phyloP scores from a whole-genome alignment of 23 red algal genomes.

The Cyanidioschyzon merolae region DNA sequence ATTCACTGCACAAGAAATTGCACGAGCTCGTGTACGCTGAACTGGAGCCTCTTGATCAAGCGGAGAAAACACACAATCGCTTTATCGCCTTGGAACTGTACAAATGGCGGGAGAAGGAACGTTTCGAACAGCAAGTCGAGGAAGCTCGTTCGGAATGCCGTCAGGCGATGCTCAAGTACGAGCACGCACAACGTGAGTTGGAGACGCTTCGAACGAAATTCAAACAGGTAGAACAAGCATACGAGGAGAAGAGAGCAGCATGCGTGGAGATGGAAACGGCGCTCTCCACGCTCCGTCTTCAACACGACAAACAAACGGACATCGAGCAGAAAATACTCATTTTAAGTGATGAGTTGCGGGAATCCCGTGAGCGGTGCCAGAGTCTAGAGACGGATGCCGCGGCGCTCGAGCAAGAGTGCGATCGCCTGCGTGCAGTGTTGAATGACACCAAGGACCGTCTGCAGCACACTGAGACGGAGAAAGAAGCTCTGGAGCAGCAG shows the following conservation, averaged over 20 bases:
- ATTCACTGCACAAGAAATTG: background rate
- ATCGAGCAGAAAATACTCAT: background rate
- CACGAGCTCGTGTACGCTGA: background rate
- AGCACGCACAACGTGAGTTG: background rate
- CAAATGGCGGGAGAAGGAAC: slow-evolving; percentile 13
- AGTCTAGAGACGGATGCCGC: background rate
- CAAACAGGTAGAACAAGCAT: background rate
- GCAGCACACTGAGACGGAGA: background rate
- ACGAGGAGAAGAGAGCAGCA: background rate
- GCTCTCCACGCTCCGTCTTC: background rate
- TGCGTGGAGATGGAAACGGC: slow-evolving; percentile 4
- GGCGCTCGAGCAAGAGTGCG: slow-evolving; percentile 14
- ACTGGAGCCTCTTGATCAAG: background rate
- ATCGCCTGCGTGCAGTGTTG: background rate
- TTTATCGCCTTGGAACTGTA: slow-evolving; percentile 17
- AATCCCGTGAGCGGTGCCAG: background rate
- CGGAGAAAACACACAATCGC: background rate
- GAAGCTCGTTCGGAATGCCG: background rate
- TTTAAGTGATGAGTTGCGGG: slow-evolving; percentile 1
- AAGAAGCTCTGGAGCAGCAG: background rate
- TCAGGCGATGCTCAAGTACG: background rate
- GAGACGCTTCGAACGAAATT: background rate
- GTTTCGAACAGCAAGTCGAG: background rate
- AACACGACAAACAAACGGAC: background rate
- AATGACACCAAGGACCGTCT: background rate